Base-by-base conservation (phyloP, 208 protist genomes). In the Acanthamoeba castellanii region DNA sequence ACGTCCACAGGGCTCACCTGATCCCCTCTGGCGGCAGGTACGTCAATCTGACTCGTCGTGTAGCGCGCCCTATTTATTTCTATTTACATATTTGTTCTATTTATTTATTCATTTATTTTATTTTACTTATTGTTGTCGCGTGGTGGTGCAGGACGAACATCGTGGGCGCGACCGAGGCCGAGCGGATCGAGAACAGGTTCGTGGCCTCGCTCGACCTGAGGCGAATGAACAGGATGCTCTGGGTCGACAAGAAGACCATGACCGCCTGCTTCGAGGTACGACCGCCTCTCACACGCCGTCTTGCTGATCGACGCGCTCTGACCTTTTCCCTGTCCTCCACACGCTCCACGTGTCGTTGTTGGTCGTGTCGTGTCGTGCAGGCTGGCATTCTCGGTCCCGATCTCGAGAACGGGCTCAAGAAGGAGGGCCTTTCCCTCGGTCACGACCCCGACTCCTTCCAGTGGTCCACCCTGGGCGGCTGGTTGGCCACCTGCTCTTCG, bases 361-460 rank as follows among this genome's bases (percentile, higher is more conserved):
- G 4, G 55, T 57, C 52, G 52, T 20, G 20, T 25, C 20, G 55
- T 61, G 55, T 47, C 8, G 72, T 50, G 16, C 34, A 81, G 72
- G 72, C 37, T 16, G 82, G 82, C 42, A 61, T 89, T 25, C 55
- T 89, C 30, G 82, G 82, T 27, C 82, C 82, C 27, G 82, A 89
- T n/a, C 45, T 89, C n/a, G 82, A 89, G 82, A 64, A 89, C 47
- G 25, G 82, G 7, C 82, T 89, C 30, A 55, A 89, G 82, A 89
- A 64, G 82, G 82, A 89, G 82, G 82, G 81, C 82, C 50, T 89
- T 9, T 89, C 82, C 8, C 34, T 96, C 20, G 95, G 95, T 57
- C 95, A 96, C 52, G 95, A 96, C n/a, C 95, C 95, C 57, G 95
- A 96, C 59, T 96, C 95, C 78, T 95, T 94, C 57, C 94, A 96